These are phyloP conservation scores for Coemansia umbellata DNA, from an alignment of 192 early-diverging fungal species.

Conservation along the genomic window DNA sequence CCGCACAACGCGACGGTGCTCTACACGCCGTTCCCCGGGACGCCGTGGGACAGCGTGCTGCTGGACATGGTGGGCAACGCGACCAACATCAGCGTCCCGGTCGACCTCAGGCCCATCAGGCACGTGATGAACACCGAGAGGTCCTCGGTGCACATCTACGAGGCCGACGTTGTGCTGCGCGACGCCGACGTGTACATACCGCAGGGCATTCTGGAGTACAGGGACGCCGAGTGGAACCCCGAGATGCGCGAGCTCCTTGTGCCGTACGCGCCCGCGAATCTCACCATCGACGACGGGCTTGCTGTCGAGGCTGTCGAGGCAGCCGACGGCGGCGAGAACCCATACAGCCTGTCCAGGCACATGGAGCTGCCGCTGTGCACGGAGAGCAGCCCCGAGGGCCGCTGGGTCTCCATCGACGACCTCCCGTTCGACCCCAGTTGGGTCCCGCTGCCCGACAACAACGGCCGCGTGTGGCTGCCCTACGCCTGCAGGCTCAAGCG, in stretches of 20 bases:
- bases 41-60: slow-evolving; percentile 24
- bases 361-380: slow-evolving; percentile 47
- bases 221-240: slow-evolving; percentile 45
- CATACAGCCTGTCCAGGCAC: slow-evolving; percentile 16
- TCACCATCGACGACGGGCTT: neutral
- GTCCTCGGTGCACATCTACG: slow-evolving; percentile 42
- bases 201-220: slow-evolving; percentile 28
- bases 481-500: slow-evolving; percentile 41
- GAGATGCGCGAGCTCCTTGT: slow-evolving; percentile 18
- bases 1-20: neutral
- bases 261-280: neutral
- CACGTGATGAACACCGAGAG: slow-evolving; percentile 11
- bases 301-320: neutral
- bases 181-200: slow-evolving; percentile 35
- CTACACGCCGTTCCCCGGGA: slow-evolving; percentile 5
- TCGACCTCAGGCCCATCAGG: neutral
- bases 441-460: slow-evolving; percentile 20
- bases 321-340: neutral
- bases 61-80: slow-evolving; percentile 7
- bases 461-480: slow-evolving; percentile 49
- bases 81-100: slow-evolving; percentile 7
- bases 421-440: slow-evolving; percentile 7
- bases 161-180: slow-evolving; percentile 29
- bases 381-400: slow-evolving; percentile 25
- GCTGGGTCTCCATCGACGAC: slow-evolving; percentile 38